These are phyloP conservation scores for Candida peoriensis DNA, from an alignment of 805 yeast genomes.

Conservation along the genomic window DNA sequence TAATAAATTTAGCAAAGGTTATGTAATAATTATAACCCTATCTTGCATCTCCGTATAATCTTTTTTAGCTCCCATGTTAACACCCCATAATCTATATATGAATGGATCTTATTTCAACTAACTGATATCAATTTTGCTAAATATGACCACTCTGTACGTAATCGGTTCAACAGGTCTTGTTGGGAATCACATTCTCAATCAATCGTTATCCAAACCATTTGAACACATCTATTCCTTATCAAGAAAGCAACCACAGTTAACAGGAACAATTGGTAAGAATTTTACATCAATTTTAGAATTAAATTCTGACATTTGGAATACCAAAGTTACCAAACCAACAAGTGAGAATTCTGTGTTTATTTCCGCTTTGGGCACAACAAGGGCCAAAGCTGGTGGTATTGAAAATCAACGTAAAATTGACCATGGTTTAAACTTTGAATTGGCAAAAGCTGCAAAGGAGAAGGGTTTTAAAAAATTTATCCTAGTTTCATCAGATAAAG, in stretches of 20 bases:
- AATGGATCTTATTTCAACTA: too few species aligned
- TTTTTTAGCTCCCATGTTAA: too few species aligned
- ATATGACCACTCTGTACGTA: too few species aligned
- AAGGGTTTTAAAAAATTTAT: constrained; percentile 66
- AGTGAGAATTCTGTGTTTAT: constrained; percentile 39
- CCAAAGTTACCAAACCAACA: constrained; percentile 21
- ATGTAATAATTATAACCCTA: too few species aligned
- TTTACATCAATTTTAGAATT: constrained; percentile 36
- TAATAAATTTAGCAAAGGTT: too few species aligned
- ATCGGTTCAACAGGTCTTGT: constrained; percentile 66
- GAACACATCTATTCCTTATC: constrained; percentile 42
- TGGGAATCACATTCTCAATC: constrained; percentile 53
- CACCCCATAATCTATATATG: too few species aligned
- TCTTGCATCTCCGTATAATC: too few species aligned
- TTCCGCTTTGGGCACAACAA: constrained; percentile 74
- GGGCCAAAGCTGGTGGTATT: constrained; percentile 65
- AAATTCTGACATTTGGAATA: constrained; percentile 49
- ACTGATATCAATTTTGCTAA: too few species aligned
- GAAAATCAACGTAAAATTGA: constrained; percentile 69
- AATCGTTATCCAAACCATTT: constrained; percentile 34
- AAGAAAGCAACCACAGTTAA: constrained; percentile 33
- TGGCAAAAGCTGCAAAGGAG: constrained; percentile 70
- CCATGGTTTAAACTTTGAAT: constrained; percentile 60
- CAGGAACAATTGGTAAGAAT: constrained; percentile 17
- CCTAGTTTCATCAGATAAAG: constrained; percentile 63